A percentile compares a stretch with the other conserved stretches of the same genome.
phyloP scores from a whole-genome alignment of 306 rosid species.

The Cucurbita argyrosperma region DNA sequence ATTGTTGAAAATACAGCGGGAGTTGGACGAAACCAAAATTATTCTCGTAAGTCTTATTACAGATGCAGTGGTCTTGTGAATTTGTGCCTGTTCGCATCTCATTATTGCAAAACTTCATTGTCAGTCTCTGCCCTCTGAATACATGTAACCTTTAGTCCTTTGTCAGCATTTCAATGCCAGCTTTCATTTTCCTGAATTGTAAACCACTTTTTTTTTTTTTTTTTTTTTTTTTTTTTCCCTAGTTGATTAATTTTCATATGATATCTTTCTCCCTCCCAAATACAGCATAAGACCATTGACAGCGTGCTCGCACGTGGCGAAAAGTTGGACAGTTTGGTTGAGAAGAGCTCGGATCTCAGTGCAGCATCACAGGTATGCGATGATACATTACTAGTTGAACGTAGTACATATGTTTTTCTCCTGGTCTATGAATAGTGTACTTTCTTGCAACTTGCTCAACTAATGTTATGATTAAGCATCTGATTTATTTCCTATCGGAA shows the following conservation, averaged over 20 bases:
- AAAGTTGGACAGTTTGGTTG: slow-evolving; percentile 91
- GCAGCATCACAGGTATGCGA: slow-evolving; percentile 74
- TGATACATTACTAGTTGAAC: background rate
- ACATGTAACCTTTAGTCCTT: background rate
- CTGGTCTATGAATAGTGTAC: background rate
- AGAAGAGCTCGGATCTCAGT: slow-evolving; percentile 98
- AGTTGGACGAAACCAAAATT: slow-evolving; percentile 95
- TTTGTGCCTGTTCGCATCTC: background rate
- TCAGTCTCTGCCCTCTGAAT: background rate
- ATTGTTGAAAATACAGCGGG: slow-evolving; percentile 86
- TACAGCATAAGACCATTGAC: slow-evolving; percentile 94
- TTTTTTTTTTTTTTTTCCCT: background rate
- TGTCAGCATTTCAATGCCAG: background rate
- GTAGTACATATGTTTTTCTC: background rate
- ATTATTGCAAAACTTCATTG: background rate
- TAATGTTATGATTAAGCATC: background rate
- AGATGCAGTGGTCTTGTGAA: background rate
- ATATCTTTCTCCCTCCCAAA: background rate
- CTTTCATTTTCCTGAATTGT: background rate
- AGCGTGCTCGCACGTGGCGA: slow-evolving; percentile 97
- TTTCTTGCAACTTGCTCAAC: background rate
- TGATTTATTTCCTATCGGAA: background rate
- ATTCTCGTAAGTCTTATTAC: slow-evolving; percentile 58
- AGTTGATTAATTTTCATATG: background rate
- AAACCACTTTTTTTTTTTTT: background rate